These are phyloP conservation scores for Aureobasidium sp. DNA, from an alignment of 2,329 filamentous ascomycete species.

Conservation along the genomic window DNA sequence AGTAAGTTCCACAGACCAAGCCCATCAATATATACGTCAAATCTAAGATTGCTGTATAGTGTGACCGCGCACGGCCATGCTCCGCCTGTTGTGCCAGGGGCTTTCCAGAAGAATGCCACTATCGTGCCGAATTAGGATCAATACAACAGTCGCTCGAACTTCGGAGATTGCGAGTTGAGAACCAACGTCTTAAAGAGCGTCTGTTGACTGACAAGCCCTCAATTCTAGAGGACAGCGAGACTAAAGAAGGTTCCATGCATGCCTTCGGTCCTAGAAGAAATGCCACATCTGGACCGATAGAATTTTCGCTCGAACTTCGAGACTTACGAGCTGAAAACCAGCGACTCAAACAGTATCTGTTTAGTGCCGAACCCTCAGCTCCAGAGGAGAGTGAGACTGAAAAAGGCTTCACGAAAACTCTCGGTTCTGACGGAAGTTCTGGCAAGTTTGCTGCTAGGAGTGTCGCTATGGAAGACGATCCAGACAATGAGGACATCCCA, in stretches of 20 bases:
- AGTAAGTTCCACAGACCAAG: slow-evolving; percentile 20
- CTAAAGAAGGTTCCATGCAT: slow-evolving; percentile 23
- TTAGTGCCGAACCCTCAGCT: no score
- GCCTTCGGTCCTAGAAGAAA: no score
- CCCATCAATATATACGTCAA: not conserved
- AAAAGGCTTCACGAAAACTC: no score
- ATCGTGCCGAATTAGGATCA: slow-evolving; percentile 37
- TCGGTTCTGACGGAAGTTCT: no score
- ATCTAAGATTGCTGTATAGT: slow-evolving; percentile 25
- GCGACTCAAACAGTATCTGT: no score
- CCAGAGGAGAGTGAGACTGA: no score
- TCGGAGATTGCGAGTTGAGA: slow-evolving; percentile 37
- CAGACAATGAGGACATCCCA: no score
- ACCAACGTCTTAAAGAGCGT: slow-evolving; percentile 35
- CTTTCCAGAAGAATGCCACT: slow-evolving; percentile 39
- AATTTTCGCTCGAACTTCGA: no score
- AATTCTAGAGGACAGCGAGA: slow-evolving; percentile 28
- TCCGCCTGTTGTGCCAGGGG: slow-evolving; percentile 41
- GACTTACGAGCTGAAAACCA: no score
- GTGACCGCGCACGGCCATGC: slow-evolving; percentile 42
- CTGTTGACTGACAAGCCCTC: slow-evolving; percentile 25
- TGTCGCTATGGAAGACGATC: no score
- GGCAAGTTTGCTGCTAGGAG: no score
- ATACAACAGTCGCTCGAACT: slow-evolving; percentile 42
- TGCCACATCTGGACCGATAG: no score